These are phyloP conservation scores for Exophiala oligosperma DNA, from an alignment of 2,329 filamentous ascomycete species.

Conservation along the genomic window DNA sequence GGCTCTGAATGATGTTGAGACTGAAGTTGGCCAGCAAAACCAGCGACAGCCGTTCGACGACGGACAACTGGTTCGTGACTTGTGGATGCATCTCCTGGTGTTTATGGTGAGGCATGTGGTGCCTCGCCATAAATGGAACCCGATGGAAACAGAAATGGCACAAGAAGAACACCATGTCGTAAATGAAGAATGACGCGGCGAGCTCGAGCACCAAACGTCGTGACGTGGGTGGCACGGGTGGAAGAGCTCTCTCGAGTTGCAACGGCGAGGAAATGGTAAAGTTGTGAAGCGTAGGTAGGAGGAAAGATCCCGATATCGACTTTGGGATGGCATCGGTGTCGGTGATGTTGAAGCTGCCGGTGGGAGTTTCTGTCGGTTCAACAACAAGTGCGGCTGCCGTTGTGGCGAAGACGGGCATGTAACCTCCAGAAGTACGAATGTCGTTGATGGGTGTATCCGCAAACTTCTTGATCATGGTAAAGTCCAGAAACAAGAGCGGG, in stretches of 20 bases:
- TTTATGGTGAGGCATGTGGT: slow-evolving; percentile 31
- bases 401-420: slow-evolving; percentile 6
- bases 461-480: slow-evolving; percentile 36
- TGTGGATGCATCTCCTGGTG: slow-evolving; percentile 35
- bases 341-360: slow-evolving; percentile 3
- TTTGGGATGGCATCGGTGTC: slow-evolving; percentile 23
- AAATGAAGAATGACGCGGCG: slow-evolving; percentile 28
- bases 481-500: slow-evolving; percentile 30
- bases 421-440: slow-evolving; percentile 29
- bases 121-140: slow-evolving; percentile 19
- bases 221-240: slow-evolving; percentile 1
- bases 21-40: slow-evolving; percentile 34
- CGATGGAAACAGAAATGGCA: slow-evolving; percentile 31
- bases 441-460: slow-evolving; percentile 27
- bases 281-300: not conserved
- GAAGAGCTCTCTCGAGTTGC: not conserved
- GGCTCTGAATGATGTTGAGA: slow-evolving; percentile 32
- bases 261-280: not conserved
- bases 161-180: slow-evolving; percentile 34
- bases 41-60: slow-evolving; percentile 29
- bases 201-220: slow-evolving; percentile 31
- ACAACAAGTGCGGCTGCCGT: not conserved
- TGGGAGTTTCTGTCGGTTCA: no score
- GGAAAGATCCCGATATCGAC: slow-evolving; percentile 1
- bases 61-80: slow-evolving; percentile 31